Evolutionary conservation across 2,329 filamentous ascomycete species (phyloP).

Genomic region (Ophiobolus disseminans): DNA sequence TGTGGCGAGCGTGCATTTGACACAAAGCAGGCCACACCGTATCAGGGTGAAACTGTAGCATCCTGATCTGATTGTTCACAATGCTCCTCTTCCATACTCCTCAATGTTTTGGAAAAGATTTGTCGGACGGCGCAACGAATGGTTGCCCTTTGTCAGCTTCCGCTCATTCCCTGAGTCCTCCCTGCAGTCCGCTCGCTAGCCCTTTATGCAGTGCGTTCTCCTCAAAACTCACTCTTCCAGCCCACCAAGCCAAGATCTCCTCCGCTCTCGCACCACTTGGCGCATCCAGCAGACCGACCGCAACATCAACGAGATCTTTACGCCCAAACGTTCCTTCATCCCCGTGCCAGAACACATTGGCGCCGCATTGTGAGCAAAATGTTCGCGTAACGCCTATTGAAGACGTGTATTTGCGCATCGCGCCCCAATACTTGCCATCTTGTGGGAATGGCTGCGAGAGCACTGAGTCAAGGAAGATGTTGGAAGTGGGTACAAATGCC

Average conservation of each 20-base stretch:
- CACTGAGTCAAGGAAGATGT: constrained; percentile 45
- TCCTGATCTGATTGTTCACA: too few relatives aligned
- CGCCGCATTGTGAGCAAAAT: constrained; percentile 58
- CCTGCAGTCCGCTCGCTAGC: constrained; percentile 47
- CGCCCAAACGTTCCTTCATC: constrained; percentile 42
- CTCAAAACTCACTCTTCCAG: constrained; percentile 43
- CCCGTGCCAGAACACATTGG: constrained; percentile 54
- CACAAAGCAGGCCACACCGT: too few relatives aligned
- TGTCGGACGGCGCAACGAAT: too few relatives aligned
- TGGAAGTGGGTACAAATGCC: constrained; percentile 53
- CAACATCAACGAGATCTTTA: constrained; percentile 53
- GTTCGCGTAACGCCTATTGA: constrained; percentile 56
- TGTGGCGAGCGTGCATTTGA: too few relatives aligned
- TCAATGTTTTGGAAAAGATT: too few relatives aligned
- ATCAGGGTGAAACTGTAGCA: too few relatives aligned
- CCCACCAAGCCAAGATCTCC: constrained; percentile 52
- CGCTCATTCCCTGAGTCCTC: constrained; percentile 35
- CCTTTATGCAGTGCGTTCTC: constrained; percentile 46
- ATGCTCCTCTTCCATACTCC: too few relatives aligned
- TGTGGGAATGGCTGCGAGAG: constrained; percentile 19
- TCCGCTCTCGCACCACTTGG: constrained; percentile 56
- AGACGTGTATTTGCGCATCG: constrained; percentile 52
- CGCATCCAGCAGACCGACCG: constrained; percentile 54
- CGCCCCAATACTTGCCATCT: constrained; percentile 45
- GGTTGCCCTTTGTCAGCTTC: too few relatives aligned